A percentile compares a stretch with the other conserved stretches of the same genome.
Conservation (phyloP, 352 stramenopile genomes). For the Nothophytophthora sp. region DNA sequence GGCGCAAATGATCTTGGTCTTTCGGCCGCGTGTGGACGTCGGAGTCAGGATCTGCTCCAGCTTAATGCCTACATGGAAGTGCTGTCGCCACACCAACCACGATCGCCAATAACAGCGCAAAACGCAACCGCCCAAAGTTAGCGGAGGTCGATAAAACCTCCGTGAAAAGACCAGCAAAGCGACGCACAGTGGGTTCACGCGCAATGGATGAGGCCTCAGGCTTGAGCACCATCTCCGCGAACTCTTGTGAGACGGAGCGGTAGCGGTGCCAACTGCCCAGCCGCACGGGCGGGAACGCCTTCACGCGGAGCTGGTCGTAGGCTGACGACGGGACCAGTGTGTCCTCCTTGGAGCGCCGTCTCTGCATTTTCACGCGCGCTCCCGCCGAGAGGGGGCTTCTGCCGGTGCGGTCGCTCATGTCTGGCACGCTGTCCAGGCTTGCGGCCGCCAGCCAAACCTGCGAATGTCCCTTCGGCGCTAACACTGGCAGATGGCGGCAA, state of each 20-base stretch:
- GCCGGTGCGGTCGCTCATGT: constrained; percentile 11
- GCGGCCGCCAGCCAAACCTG: constrained; percentile 4
- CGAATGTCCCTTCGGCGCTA: too few relatives aligned
- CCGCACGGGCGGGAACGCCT: constrained; percentile 56
- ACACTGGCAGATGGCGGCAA: too few relatives aligned
- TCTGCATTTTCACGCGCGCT: constrained; percentile 8
- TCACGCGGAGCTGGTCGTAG: constrained; percentile 41
- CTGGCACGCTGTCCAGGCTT: constrained; percentile 1
- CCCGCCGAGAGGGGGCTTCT: constrained; percentile 10
- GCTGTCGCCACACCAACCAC: constrained; percentile 32
- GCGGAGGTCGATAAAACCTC: too few relatives aligned
- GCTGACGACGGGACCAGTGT: constrained; percentile 19
- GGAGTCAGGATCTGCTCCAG: constrained; percentile 72
- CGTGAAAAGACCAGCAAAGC: background rate
- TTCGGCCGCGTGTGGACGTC: constrained; percentile 58
- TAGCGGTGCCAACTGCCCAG: constrained; percentile 67
- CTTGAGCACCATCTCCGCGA: constrained; percentile 52
- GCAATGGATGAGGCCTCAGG: constrained; percentile 35
- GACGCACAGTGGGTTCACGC: constrained; percentile 34
- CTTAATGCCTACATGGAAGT: constrained; percentile 71
- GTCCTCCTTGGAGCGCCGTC: constrained; percentile 31
- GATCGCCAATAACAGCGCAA: too few relatives aligned
- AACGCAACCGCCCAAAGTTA: background rate
- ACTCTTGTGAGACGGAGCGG: constrained; percentile 65
- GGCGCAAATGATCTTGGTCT: constrained; percentile 99